Conservation (phyloP, 768 basidiomycete genomes). For the Boletales sp. region DNA sequence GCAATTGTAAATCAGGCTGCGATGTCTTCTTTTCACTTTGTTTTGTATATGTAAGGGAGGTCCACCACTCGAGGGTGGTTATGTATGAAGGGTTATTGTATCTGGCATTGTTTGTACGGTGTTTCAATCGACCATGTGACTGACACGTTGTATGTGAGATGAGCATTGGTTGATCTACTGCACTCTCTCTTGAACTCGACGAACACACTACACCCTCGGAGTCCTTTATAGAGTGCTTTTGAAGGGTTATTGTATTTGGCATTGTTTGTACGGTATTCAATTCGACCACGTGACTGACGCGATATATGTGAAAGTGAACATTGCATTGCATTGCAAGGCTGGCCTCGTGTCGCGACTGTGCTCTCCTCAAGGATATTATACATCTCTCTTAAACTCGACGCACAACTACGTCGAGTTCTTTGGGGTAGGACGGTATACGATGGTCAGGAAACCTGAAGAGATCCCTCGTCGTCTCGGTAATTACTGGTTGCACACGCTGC, state of each 20-base stretch:
- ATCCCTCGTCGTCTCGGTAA: constrained; percentile 49
- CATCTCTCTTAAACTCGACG: not conserved
- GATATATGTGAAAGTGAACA: constrained; percentile 2
- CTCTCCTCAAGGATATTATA: not conserved
- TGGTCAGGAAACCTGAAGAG: constrained; percentile 10
- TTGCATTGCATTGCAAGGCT: constrained; percentile 1
- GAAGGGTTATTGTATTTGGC: not conserved
- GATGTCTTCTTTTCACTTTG: not conserved
- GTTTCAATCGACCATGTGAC: constrained; percentile 21
- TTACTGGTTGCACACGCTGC: constrained; percentile 52
- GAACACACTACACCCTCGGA: not conserved
- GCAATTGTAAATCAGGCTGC: constrained; percentile 10
- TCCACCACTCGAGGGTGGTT: not conserved
- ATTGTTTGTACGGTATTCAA: not conserved
- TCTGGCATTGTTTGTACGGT: not conserved
- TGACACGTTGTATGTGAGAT: constrained; percentile 1
- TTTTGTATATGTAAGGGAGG: too few species aligned
- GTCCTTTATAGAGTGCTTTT: not conserved
- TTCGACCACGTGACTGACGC: not conserved
- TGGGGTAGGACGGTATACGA: constrained; percentile 1
- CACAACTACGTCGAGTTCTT: not conserved
- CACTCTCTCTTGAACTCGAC: not conserved
- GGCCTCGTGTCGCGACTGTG: constrained; percentile 1
- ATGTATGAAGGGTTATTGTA: constrained; percentile 1
- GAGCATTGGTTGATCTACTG: constrained; percentile 5